Evolutionary conservation across 306 rosid species (phyloP), one percentile per base, ranked within the genome.

Genomic region (Quillaja saponaria): DNA sequence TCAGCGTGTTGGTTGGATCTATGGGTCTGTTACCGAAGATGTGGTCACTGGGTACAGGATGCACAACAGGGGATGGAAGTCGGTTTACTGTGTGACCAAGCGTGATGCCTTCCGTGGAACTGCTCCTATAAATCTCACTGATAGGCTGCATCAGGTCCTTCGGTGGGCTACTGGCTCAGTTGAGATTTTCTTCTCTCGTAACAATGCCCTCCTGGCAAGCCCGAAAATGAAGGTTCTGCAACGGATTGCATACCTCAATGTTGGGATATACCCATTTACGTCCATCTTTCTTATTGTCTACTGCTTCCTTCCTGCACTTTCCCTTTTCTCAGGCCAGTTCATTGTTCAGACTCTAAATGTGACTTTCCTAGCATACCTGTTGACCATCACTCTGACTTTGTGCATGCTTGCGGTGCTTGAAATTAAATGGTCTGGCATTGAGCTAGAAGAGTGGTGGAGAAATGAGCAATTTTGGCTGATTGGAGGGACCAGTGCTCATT

Each of bases 111-210:
- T 91, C 66, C 90, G 97, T 13, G 97, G 97, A 48, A 86, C 96
- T 10, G 97, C 97, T 68, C 97, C 97, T 0, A 91, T 91, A 66
- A 91, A 91, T 76, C 95, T 91, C 44, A 91, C 96, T 2, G 97
- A 91, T 55, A 77, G 97, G 78, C 77, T 91, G 53, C 97, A 91
- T 71, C 97, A 91, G 62, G 97, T 91, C 13, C 95, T 91, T 16
- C 76, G 98, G 31, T 92, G 98, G 98, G 96, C 98, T 59, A 92
- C 96, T 6, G 98, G 98, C 6, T 92, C 98, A 0, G 98, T 92
- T 6, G 98, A 92, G 71, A 92, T 92, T 33, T 92, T 92, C 80
- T 92, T 92, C 83, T 92, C 98, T 8, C 84, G 96, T 34, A 92
- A 92, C 82, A 92, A 92, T 63, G 98, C 96, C 28, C 53, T 88